Conservation (phyloP, 140 eudicot genomes). For the Stevia rebaudiana region DNA sequence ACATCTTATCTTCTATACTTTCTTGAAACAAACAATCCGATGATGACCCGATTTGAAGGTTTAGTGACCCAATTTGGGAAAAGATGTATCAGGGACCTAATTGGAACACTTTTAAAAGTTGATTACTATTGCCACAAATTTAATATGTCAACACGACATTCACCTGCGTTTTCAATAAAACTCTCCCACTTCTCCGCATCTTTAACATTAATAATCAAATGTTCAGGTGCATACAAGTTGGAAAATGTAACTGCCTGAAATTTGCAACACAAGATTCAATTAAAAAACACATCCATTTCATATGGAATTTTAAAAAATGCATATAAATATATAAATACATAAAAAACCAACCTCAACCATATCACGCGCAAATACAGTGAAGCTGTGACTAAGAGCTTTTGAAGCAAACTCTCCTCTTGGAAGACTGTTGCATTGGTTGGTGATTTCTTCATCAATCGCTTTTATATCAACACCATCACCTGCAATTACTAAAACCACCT, state of each 20-base stretch:
- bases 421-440: constrained; percentile 71
- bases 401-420: constrained; percentile 92
- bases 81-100: no score
- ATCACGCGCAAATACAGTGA: constrained; percentile 81
- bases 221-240: constrained; percentile 94
- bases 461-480: constrained; percentile 72
- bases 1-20: no score
- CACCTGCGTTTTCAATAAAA: constrained; percentile 94
- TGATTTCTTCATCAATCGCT: constrained; percentile 66
- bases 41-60: no score
- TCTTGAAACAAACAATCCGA: no score
- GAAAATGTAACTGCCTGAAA: constrained; percentile 82
- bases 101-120: no score
- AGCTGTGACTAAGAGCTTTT: constrained; percentile 88
- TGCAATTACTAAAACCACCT: constrained; percentile 88
- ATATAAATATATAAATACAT: background rate
- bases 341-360: constrained; percentile 78
- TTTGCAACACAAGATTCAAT: background rate
- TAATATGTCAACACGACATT: background rate
- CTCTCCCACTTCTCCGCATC: constrained; percentile 99
- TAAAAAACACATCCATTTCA: background rate
- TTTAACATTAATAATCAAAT: constrained; percentile 79
- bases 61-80: no score
- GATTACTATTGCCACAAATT: no score
- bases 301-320: background rate